Evolutionary conservation across 495 filamentous ascomycete species (phyloP).

Genomic region (Talaromyces adpressus): DNA sequence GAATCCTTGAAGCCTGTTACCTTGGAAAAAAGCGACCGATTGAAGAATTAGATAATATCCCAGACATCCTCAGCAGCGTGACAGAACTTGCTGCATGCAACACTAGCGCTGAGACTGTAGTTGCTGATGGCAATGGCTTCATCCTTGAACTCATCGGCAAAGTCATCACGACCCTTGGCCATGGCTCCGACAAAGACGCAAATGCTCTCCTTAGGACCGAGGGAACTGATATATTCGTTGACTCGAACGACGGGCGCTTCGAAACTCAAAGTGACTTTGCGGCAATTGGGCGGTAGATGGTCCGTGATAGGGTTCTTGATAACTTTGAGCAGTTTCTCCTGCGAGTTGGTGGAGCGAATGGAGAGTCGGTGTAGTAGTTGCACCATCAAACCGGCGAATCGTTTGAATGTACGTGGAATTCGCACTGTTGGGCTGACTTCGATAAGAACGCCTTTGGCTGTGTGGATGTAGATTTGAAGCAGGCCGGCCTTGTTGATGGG

Average conservation of each 20-base stretch:
- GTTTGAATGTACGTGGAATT: conserved; percentile 97
- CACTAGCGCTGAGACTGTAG: conserved; percentile 91
- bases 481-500: conserved; percentile 97
- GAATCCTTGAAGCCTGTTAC: neutral
- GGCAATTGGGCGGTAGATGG: conserved; percentile 92
- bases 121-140: conserved; percentile 98
- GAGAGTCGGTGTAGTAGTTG: conserved; percentile 95
- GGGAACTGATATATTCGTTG: conserved; percentile 74
- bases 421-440: conserved; percentile 95
- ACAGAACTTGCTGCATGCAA: conserved; percentile 98
- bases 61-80: conserved; percentile 96
- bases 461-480: conserved; percentile 97
- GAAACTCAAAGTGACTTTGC: conserved; percentile 92
- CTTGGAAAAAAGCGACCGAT: neutral
- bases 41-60: conserved; percentile 66
- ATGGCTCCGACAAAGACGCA: conserved; percentile 98
- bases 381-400: conserved; percentile 97
- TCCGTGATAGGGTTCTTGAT: conserved; percentile 97
- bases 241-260: conserved; percentile 82
- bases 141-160: conserved; percentile 89
- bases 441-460: conserved; percentile 91
- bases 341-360: conserved; percentile 90
- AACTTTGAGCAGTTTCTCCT: conserved; percentile 95
- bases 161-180: conserved; percentile 94
- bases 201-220: conserved; percentile 79